These are phyloP conservation scores for Aspergillus tubingensis DNA, from an alignment of 2,329 filamentous ascomycete species.

Conservation along the genomic window DNA sequence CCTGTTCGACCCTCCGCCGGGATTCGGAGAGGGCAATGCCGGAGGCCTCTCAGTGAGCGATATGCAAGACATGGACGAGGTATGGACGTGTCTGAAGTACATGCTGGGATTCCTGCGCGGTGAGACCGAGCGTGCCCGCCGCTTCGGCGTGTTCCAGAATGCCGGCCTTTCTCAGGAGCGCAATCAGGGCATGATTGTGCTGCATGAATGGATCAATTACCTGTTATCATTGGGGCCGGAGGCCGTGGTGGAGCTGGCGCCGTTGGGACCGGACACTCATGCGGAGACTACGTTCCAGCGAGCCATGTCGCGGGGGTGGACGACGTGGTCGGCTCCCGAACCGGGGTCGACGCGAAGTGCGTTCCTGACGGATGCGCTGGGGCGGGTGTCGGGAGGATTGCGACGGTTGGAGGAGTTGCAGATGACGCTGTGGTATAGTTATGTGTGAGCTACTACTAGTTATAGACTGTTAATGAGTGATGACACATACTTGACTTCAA, in stretches of 20 bases:
- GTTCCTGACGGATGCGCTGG: constrained; percentile 6
- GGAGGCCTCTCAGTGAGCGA: constrained; percentile 2
- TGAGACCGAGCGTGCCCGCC: constrained; percentile 5
- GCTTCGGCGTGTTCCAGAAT: constrained; percentile 5
- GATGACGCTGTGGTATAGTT: constrained; percentile 3
- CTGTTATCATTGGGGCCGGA: constrained; percentile 5
- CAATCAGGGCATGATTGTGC: constrained; percentile 1
- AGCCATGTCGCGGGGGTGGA: constrained; percentile 10
- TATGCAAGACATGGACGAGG: constrained; percentile 11
- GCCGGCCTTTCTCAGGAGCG: background rate
- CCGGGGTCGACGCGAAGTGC: background rate
- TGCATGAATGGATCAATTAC: constrained; percentile 11
- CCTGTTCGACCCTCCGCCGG: constrained; percentile 9
- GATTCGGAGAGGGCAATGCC: constrained; percentile 11
- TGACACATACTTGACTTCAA: no score
- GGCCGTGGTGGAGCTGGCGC: constrained; percentile 9
- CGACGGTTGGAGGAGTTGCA: constrained; percentile 8
- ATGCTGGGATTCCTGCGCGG: constrained; percentile 10
- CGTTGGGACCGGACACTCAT: constrained; percentile 6
- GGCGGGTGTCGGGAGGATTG: constrained; percentile 6
- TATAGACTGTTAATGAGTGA: no score
- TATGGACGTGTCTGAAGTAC: constrained; percentile 8
- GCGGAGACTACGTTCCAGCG: constrained; percentile 7
- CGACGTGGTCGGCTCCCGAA: constrained; percentile 1
- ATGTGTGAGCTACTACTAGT: background rate